Evolutionary conservation across 345 rosid species (phyloP).

Genomic region (Draba incana): DNA sequence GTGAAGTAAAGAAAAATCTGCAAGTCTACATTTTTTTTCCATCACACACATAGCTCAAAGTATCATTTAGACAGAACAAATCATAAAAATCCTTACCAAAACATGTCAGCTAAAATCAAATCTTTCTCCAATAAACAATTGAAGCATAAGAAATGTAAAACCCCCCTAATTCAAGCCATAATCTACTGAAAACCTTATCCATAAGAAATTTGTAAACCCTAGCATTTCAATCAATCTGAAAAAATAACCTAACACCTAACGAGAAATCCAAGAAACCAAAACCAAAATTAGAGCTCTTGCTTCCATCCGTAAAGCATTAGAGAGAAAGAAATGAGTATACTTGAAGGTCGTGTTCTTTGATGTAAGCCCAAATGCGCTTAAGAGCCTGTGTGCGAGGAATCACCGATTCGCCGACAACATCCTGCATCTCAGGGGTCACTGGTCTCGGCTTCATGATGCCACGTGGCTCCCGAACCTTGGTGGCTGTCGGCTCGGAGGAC

Average conservation of each 20-base stretch:
- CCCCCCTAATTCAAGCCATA: slow-evolving; percentile 2
- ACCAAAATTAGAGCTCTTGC: background rate
- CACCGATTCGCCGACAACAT: slow-evolving; percentile 74
- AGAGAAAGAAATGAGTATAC: slow-evolving; percentile 38
- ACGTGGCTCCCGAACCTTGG: slow-evolving; percentile 58
- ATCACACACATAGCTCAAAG: background rate
- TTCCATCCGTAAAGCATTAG: background rate
- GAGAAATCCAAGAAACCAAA: background rate
- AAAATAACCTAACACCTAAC: background rate
- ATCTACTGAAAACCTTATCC: background rate
- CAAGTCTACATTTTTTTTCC: slow-evolving; percentile 1
- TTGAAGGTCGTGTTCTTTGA: slow-evolving; percentile 87
- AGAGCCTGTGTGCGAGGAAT: slow-evolving; percentile 91
- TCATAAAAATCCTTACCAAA: background rate
- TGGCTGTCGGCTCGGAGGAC: slow-evolving; percentile 53
- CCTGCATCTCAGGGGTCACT: slow-evolving; percentile 88
- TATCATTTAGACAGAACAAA: background rate
- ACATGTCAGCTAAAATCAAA: background rate
- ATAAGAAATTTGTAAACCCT: background rate
- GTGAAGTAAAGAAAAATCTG: background rate
- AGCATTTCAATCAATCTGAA: background rate
- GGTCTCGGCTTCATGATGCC: slow-evolving; percentile 89
- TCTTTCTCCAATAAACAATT: background rate
- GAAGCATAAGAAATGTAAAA: background rate
- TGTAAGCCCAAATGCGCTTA: slow-evolving; percentile 89